Evolutionary conservation across 805 yeast genomes (phyloP), one percentile per base, ranked within the genome.

Genomic region (Isabelozyma rhagii): DNA sequence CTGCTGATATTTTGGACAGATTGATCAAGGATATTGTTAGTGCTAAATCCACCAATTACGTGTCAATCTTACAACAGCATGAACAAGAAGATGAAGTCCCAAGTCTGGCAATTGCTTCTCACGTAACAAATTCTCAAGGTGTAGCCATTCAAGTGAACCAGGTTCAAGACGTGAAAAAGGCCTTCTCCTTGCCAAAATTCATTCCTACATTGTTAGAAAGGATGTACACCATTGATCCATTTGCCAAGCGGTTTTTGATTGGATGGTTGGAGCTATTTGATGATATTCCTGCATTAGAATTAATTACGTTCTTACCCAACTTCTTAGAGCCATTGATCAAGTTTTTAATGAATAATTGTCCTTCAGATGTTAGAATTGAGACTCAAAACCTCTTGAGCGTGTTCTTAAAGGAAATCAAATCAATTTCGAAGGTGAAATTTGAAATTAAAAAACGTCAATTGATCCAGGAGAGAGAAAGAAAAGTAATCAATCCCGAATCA

Each of bases 231-330:
- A 86, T 89, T 31, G 96, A 94, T 59, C 97, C 98, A 1, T 89
- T 87, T 61, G 91, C 97, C 0, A 79, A 97, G 55, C 86, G 90
- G 71, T 94, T 94, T 60, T 72, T 94, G 49, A 93, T 94, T 10
- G 89, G 96, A 46, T 94, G 99, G 99, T 78, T 94, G 44, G 87
- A 90, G 55, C 79, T 94, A n/a, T 74, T 94, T 45, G 94, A 93
- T 66, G 90, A 94, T 9, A 89, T 92, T 7, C 98, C 99, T 0
- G 96, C 93, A 47, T 74, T 93, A 47, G 97, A 93, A 58, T 72
- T 94, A 50, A 83, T 94, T 15, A 81, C 96, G 0, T 94, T 87
- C 62, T 72, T 94, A 44, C 97, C 99, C 1, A 87, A 92, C 39
- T 90, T 94, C 63, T 73, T 94, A 39, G 94, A 91, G 45, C 97